phyloP scores from a whole-genome alignment of 495 filamentous ascomycete genomes.

The Tuber magnatum region DNA sequence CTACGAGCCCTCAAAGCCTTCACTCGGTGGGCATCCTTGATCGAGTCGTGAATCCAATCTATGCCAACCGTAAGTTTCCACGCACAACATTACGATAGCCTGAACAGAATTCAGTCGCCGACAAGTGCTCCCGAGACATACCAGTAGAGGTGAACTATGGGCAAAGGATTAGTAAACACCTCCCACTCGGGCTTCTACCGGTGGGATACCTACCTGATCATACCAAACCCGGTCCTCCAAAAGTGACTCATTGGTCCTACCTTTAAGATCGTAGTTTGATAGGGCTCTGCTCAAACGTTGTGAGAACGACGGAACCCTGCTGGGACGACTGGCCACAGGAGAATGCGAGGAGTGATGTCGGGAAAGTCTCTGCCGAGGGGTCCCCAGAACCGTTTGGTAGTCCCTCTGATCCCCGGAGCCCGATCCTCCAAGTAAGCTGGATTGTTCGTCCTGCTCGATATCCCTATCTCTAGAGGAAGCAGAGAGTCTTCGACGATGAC shows the following conservation, averaged over 20 bases:
- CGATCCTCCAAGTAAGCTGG: constrained; percentile 27
- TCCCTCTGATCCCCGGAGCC: constrained; percentile 25
- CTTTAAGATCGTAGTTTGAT: constrained; percentile 34
- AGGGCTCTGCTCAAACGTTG: constrained; percentile 36
- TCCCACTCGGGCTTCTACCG: background rate
- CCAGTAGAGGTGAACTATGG: constrained; percentile 71
- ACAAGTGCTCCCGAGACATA: constrained; percentile 9
- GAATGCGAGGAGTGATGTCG: constrained; percentile 27
- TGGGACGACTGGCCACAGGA: constrained; percentile 19
- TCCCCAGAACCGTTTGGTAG: constrained; percentile 34
- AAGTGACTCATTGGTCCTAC: constrained; percentile 28
- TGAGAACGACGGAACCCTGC: constrained; percentile 37
- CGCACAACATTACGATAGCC: background rate
- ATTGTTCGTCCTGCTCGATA: constrained; percentile 34
- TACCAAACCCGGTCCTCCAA: constrained; percentile 94
- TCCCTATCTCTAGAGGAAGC: constrained; percentile 31
- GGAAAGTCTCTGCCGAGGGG: constrained; percentile 37
- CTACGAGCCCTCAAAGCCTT: constrained; percentile 73
- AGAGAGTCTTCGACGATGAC: constrained; percentile 34
- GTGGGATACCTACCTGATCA: constrained; percentile 54
- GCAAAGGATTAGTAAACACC: background rate
- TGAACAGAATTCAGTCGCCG: background rate
- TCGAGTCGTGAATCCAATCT: constrained; percentile 97
- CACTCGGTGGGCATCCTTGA: constrained; percentile 83
- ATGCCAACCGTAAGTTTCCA: constrained; percentile 16